A percentile compares a stretch with the other conserved stretches of the same genome.
phyloP scores from a whole-genome alignment of 2,329 filamentous ascomycete species.

The Colletotrichum magnum region DNA sequence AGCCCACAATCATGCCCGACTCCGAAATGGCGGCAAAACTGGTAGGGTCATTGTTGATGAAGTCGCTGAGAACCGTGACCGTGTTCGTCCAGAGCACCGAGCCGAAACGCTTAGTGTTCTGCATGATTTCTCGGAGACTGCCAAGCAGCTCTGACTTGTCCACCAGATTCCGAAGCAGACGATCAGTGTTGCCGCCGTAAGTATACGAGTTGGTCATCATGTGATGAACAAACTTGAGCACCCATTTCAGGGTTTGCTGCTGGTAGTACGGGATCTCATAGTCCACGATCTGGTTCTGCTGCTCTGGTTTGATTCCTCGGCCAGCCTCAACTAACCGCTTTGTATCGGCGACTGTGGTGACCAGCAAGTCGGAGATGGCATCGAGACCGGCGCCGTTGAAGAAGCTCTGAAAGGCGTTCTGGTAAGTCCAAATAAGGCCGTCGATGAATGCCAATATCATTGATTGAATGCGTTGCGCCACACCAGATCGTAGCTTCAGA shows the following conservation, averaged over 20 bases:
- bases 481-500: slow-evolving; percentile 83
- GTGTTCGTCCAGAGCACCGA: slow-evolving; percentile 97
- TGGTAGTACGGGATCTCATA: slow-evolving; percentile 95
- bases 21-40: slow-evolving; percentile 97
- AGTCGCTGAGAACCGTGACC: slow-evolving; percentile 91
- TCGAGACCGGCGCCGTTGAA: slow-evolving; percentile 88
- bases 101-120: slow-evolving; percentile 84
- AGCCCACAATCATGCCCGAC: slow-evolving; percentile 88
- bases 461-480: slow-evolving; percentile 87
- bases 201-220: slow-evolving; percentile 85
- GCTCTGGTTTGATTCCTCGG: slow-evolving; percentile 77
- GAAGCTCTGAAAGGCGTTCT: slow-evolving; percentile 86
- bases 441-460: slow-evolving; percentile 91
- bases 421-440: slow-evolving; percentile 86
- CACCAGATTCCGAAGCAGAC: slow-evolving; percentile 90
- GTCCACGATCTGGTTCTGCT: slow-evolving; percentile 87
- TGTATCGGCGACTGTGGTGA: slow-evolving; percentile 81
- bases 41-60: slow-evolving; percentile 98
- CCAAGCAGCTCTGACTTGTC: slow-evolving; percentile 89
- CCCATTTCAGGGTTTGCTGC: slow-evolving; percentile 92
- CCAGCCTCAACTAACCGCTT: slow-evolving; percentile 76
- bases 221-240: slow-evolving; percentile 96
- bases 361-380: slow-evolving; percentile 88
- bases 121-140: slow-evolving; percentile 85
- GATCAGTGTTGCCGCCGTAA: slow-evolving; percentile 85